These are phyloP conservation scores for Fusarium sarcochroum DNA, from an alignment of 2,329 filamentous ascomycete species.

Conservation along the genomic window DNA sequence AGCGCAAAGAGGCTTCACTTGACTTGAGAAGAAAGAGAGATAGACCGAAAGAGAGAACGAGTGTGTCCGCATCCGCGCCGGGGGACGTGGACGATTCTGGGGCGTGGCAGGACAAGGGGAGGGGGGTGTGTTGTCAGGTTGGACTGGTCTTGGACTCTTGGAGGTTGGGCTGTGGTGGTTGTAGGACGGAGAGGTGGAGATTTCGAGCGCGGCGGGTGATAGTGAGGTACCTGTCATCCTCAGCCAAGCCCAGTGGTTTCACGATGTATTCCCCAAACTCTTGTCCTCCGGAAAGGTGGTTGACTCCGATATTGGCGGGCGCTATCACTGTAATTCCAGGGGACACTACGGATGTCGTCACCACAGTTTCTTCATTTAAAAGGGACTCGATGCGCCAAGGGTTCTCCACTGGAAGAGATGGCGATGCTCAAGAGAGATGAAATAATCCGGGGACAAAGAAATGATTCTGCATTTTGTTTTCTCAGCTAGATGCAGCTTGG, in stretches of 20 bases:
- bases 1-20: conserved; percentile 40
- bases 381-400: conserved; percentile 28
- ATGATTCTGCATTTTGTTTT: background rate
- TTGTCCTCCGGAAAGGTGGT: conserved; percentile 28
- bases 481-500: background rate
- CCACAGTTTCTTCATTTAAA: conserved; percentile 28
- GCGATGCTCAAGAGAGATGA: conserved; percentile 18
- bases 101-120: conserved; percentile 46
- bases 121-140: conserved; percentile 42
- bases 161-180: conserved; percentile 42
- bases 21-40: conserved; percentile 42
- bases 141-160: conserved; percentile 16
- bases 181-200: conserved; percentile 36
- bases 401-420: conserved; percentile 34
- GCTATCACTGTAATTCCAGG: conserved; percentile 42
- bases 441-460: conserved; percentile 6
- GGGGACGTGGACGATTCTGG: conserved; percentile 47
- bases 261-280: conserved; percentile 26
- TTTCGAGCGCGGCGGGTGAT: conserved; percentile 16
- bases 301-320: conserved; percentile 34
- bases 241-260: fast-evolving
- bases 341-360: conserved; percentile 45
- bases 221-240: conserved; percentile 6
- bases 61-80: conserved; percentile 45
- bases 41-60: conserved; percentile 39